Conservation (phyloP, 1,284 basidiomycete genomes). For the Exsudoporus floridanus region DNA sequence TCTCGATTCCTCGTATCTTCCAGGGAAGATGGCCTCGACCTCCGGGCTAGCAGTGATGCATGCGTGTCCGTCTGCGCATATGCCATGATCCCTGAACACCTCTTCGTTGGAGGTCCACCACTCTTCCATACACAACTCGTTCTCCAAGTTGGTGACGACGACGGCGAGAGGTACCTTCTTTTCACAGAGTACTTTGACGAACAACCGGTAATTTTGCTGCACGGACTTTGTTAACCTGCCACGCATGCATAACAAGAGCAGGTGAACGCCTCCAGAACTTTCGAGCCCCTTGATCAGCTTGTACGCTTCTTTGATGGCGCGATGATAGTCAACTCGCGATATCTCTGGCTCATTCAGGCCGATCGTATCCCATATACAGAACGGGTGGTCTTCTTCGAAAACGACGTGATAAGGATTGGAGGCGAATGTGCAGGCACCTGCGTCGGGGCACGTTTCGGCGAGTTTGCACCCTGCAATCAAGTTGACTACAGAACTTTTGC, state of each 20-base stretch:
- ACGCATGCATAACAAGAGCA: slow-evolving; percentile 40
- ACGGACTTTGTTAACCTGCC: slow-evolving; percentile 36
- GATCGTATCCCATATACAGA: slow-evolving; percentile 37
- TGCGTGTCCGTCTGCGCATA: slow-evolving; percentile 25
- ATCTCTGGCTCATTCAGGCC: slow-evolving; percentile 40
- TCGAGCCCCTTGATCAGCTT: slow-evolving; percentile 34
- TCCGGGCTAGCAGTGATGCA: slow-evolving; percentile 28
- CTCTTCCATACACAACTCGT: slow-evolving; percentile 39
- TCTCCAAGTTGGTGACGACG: slow-evolving; percentile 39
- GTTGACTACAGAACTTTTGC: slow-evolving; percentile 33
- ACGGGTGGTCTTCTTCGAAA: slow-evolving; percentile 11
- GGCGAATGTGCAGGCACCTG: slow-evolving; percentile 25
- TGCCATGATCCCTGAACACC: slow-evolving; percentile 19
- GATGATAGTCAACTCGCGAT: slow-evolving; percentile 19
- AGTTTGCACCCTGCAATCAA: slow-evolving; percentile 23
- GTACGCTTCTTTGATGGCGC: slow-evolving; percentile 35
- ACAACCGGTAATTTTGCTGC: slow-evolving; percentile 31
- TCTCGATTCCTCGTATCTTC: slow-evolving; percentile 17
- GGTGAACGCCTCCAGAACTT: slow-evolving; percentile 32
- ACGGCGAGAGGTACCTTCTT: slow-evolving; percentile 35
- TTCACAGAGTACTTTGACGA: slow-evolving; percentile 28
- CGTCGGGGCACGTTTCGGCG: slow-evolving; percentile 28
- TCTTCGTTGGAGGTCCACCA: slow-evolving; percentile 28
- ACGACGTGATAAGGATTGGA: slow-evolving; percentile 18
- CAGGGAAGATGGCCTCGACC: slow-evolving; percentile 10